Evolutionary conservation across 805 yeast genomes (phyloP), one percentile per base, ranked within the genome.

Genomic region (Ogataea glucozyma): DNA sequence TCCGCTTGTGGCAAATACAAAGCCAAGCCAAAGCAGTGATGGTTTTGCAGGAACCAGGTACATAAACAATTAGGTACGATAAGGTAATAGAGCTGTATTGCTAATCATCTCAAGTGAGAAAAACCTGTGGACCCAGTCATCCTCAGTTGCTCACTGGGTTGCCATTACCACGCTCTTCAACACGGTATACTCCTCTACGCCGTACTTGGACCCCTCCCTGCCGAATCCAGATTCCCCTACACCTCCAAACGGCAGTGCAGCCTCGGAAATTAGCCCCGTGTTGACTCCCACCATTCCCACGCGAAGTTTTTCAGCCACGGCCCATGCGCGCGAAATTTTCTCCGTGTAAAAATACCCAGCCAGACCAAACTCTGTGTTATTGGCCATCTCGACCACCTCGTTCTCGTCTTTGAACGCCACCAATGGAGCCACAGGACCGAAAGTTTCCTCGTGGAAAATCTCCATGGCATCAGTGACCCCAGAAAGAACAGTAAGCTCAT

Each of bases 221-320:
- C 93, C 93, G 54, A 81, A 81, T 0, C 93, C 91, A 30, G 85
- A 76, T 54, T 81, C 78, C 56, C 80, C 80, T 26, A 84, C 73
- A 27, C 91, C 91, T 4, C 91, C 91, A 58, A 80, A 81, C 16
- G 85, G 85, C 45, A 78, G 56, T 8, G 81, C 72, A 13, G 83
- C 73, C 43, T 69, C 89, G 8, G 85, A 75, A 46, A 85, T 77
- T 5, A 74, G 62, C 9, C 91, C 91, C 10, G 88, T 80, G 65
- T 86, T 85, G 44, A 77, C 78, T 21, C 90, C 91, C 36, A 85
- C 73, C 91, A 86, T 85, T 19, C 93, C 93, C 19, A 75, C 81
- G 46, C 83, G 79, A 31, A 85, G 67, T 21, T 67, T 74, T 60
- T 81, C 87, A 8, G 83, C 78, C 8, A 82, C 76, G 30, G 70